Evolutionary conservation across 129 eudicot genomes (phyloP), one percentile per base, ranked within the genome.

Genomic region (Tagetes erecta): DNA sequence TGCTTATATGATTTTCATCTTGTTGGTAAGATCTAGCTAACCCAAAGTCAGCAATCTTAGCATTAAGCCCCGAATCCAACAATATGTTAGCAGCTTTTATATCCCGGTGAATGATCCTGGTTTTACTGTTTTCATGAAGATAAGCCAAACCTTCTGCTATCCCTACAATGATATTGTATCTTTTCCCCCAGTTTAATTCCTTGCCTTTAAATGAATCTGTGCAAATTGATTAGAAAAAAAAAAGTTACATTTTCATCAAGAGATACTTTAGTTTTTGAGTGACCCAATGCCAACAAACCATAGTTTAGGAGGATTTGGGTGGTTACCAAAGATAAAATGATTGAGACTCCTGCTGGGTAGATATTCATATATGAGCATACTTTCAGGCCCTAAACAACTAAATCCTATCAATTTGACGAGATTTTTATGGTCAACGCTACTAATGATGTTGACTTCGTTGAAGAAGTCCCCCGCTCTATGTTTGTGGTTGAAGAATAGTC

Each of bases 21-120:
- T 82, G 87, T 83, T 87, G 92, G 75, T 82, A 92, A 46, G 95
- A 82, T 69, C 98, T 87, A 8, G 96, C 98, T 68, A 89, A 74
- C 57, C 98, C 98, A 66, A 90, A 92, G 85, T 93, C 98, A 55
- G 97, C 96, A 75, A 93, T 88, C 76, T 90, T 93, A 3, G 96
- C 92, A 13, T 82, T 78, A 39, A 88, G 77, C 66, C 85, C 84
- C 3, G 89, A 81, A 72, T 93, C 98, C 84, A 87, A 73, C 78
- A 90, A 84, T 53, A 92, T 84, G 42, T 93, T 90, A 73, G 95
- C 90, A 37, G 95, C 88, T 71, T 87, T 90, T 68, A 90, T 90
- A 68, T 90, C 96, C 41, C 91, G 53, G 70, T 87, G 98, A 76
- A 91, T 91, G 59, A 87, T 93, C 40, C 88, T 75, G 35, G 74